phyloP scores from a whole-genome alignment of 176 grass and related monocot species.

The Triticum timopheevii region DNA sequence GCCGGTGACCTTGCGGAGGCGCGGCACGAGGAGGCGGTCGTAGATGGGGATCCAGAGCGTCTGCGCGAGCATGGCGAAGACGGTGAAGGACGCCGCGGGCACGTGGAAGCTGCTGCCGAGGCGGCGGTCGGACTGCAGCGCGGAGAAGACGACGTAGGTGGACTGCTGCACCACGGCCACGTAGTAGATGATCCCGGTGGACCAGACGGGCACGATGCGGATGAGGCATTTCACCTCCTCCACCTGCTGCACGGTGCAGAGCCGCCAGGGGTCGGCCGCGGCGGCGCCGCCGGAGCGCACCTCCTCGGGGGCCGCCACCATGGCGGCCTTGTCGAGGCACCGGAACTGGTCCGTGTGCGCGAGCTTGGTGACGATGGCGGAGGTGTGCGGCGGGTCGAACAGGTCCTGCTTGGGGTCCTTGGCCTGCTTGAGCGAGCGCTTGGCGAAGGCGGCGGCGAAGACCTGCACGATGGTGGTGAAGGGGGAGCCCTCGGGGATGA shows the following conservation, averaged over 20 bases:
- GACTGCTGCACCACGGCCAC: slow-evolving; percentile 86
- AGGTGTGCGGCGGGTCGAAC: slow-evolving; percentile 81
- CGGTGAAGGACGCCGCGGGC: slow-evolving; percentile 80
- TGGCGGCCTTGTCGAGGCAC: slow-evolving; percentile 85
- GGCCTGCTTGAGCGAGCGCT: slow-evolving; percentile 59
- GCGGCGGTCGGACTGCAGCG: slow-evolving; percentile 84
- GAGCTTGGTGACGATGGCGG: slow-evolving; percentile 60
- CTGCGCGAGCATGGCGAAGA: slow-evolving; percentile 87
- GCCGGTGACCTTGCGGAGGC: slow-evolving; percentile 44
- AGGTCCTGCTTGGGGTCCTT: slow-evolving; percentile 81
- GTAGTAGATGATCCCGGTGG: slow-evolving; percentile 88
- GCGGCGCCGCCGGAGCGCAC: slow-evolving; percentile 31
- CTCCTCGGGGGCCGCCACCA: slow-evolving; percentile 48
- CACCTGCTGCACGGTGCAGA: slow-evolving; percentile 88
- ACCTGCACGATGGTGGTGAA: slow-evolving; percentile 91
- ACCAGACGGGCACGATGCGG: slow-evolving; percentile 81
- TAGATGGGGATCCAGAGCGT: slow-evolving; percentile 91
- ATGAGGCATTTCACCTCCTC: slow-evolving; percentile 91
- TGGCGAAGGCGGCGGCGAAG: slow-evolving; percentile 38
- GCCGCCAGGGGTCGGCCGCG: slow-evolving; percentile 53
- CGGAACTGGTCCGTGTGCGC: slow-evolving; percentile 82
- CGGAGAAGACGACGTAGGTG: slow-evolving; percentile 77
- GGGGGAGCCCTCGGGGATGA: slow-evolving; percentile 68
- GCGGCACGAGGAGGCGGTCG: slow-evolving; percentile 67
- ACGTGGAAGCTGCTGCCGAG: slow-evolving; percentile 69